Base-by-base conservation (phyloP, 352 stramenopile genomes). In the Phytopythium ostracodes region DNA sequence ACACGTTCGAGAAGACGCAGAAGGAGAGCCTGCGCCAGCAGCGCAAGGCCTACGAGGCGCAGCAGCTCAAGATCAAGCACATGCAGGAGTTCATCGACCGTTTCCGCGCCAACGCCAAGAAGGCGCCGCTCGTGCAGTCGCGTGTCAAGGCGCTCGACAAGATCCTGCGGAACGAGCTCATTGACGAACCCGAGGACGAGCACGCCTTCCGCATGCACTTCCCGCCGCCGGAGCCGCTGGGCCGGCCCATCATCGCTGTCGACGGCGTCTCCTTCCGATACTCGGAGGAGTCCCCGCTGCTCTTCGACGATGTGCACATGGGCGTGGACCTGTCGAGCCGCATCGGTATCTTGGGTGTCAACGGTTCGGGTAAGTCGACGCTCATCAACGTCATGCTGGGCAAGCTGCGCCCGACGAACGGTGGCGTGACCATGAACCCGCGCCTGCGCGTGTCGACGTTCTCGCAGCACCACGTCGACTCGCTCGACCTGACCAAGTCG, bases 81-180 rank as follows among this genome's bases (percentile, higher is more conserved):
- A 98, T 99, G 93, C 97, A 98, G 83, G 94, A 99, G 64, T 98
- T 98, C 61, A 98, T 98, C 64, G 88, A 97, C 67, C 97, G 96
- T 65, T 98, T 99, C 77, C 73, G 91, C 61, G 94, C 83, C 60
- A 98, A 98, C 80, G 96, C 96, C 27, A 98, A 98, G 76, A 93
- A 97, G 57, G 96, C 97, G 18, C 94, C 95, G 49, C 81, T 98
- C 3, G 96, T 99, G 55, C 97, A 99, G 81, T 97, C 85, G 67
- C 92, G 97, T 44, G 96, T 99, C 65, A 99, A 99, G 67, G 86
- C 86, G 29, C 71, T 95, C 40, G 82, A 95, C 56, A 95, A 95
- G 63, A 93, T 95, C 50, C 43, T 92, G 64, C 84, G 82, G 36
- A 89, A 89, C 44, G 92, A 97, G 50, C 67, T 87, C 24, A 94